These are phyloP conservation scores for Kodamaea alishanica DNA, from an alignment of 1,139 yeast species.

Conservation along the genomic window DNA sequence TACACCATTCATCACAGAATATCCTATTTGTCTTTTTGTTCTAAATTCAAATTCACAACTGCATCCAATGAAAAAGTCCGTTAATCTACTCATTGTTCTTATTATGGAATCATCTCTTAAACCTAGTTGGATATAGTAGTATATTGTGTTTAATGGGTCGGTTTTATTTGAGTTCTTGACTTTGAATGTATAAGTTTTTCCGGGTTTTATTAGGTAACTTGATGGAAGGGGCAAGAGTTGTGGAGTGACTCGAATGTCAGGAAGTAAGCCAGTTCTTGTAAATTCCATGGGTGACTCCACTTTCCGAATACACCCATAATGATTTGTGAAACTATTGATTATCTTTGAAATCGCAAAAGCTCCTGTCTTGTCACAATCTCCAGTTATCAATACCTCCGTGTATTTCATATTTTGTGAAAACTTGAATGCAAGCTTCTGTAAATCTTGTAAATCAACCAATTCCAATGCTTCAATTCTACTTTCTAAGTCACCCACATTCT, in stretches of 20 bases:
- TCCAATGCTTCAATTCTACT: conserved; percentile 44
- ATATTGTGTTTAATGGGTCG: conserved; percentile 50
- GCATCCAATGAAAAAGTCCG: conserved; percentile 42
- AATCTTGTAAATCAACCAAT: conserved; percentile 18
- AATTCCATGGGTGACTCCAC: no score
- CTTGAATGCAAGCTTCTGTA: conserved; percentile 18
- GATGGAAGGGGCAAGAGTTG: conserved; percentile 12
- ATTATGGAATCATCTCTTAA: conserved; percentile 27
- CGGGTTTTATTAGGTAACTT: conserved; percentile 33
- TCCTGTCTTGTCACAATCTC: conserved; percentile 30
- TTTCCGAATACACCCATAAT: conserved; percentile 4
- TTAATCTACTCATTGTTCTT: conserved; percentile 39
- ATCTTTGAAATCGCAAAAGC: conserved; percentile 13
- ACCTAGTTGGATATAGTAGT: conserved; percentile 56
- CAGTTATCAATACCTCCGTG: conserved; percentile 46
- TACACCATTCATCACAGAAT: conserved; percentile 51
- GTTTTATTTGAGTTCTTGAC: conserved; percentile 24
- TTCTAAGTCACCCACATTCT: conserved; percentile 47
- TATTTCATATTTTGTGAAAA: conserved; percentile 27
- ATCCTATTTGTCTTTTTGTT: conserved; percentile 47
- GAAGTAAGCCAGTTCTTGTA: not conserved
- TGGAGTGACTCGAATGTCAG: not conserved
- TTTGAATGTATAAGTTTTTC: conserved; percentile 29
- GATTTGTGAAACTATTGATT: conserved; percentile 14
- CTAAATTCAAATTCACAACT: conserved; percentile 46